phyloP scores from a whole-genome alignment of 1,284 basidiomycete genomes.

The Puccinia coronata region DNA sequence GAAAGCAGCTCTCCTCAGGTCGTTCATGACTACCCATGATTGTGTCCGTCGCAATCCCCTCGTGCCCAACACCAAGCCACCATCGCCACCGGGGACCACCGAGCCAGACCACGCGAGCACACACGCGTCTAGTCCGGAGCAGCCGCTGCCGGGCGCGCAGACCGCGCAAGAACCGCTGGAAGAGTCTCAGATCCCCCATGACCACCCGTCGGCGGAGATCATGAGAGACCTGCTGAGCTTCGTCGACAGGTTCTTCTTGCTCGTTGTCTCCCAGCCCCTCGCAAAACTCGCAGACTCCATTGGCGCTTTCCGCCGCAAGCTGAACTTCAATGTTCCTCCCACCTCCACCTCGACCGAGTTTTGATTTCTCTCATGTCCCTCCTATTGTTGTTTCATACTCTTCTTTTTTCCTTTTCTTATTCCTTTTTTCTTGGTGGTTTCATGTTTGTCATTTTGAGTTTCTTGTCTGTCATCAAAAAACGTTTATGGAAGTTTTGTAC shows the following conservation, averaged over 20 bases:
- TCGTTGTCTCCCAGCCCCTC: not conserved
- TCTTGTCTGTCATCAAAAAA: too few species aligned
- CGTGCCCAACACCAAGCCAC: not conserved
- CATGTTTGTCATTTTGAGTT: too few species aligned
- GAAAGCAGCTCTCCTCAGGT: not conserved
- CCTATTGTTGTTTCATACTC: not conserved
- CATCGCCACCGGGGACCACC: not conserved
- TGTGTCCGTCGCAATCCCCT: slow-evolving; percentile 1
- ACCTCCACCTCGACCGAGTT: not conserved
- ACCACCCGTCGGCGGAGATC: not conserved
- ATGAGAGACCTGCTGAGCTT: slow-evolving; percentile 15
- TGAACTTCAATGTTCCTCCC: not conserved
- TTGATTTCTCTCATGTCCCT: not conserved
- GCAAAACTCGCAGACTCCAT: slow-evolving; percentile 1
- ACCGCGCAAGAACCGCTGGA: not conserved
- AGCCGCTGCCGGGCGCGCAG: not conserved
- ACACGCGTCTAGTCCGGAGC: not conserved
- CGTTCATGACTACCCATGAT: not conserved
- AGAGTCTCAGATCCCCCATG: not conserved
- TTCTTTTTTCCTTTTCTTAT: not conserved
- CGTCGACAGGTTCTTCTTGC: not conserved
- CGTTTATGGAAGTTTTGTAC: too few species aligned
- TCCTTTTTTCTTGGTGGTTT: not conserved
- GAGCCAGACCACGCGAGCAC: not conserved
- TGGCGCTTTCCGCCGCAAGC: not conserved